phyloP scores from a whole-genome alignment of 441 rosid species.

The Syzygium syzygioides region DNA sequence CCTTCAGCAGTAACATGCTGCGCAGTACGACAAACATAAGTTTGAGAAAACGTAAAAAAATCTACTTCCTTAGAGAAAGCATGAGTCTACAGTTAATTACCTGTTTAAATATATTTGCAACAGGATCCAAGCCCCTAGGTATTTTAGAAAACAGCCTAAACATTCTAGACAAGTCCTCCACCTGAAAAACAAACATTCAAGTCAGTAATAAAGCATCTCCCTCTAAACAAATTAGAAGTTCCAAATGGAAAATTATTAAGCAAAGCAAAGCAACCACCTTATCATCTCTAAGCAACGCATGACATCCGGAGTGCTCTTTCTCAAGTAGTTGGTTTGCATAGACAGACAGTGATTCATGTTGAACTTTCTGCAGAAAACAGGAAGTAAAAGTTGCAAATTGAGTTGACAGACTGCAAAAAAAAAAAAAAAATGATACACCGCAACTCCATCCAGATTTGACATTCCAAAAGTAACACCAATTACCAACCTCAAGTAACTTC shows the following conservation, averaged over 20 bases:
- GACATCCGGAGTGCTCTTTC: conserved; percentile 96
- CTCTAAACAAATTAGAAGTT: background rate
- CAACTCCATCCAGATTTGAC: background rate
- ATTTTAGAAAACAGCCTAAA: conserved; percentile 81
- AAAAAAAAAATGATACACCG: background rate
- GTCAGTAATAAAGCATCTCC: background rate
- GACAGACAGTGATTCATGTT: conserved; percentile 63
- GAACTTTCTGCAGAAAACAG: conserved; percentile 63
- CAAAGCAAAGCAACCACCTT: conserved; percentile 38
- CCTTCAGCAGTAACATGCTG: conserved; percentile 96
- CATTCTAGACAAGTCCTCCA: conserved; percentile 94
- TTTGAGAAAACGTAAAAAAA: background rate
- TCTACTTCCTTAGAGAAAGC: background rate
- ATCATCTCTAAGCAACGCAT: conserved; percentile 77
- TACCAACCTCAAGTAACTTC: conserved; percentile 79
- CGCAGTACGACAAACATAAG: background rate
- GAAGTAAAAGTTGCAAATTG: background rate
- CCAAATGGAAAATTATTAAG: background rate
- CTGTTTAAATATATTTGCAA: conserved; percentile 80
- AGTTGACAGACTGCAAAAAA: background rate
- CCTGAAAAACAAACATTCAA: conserved; percentile 25
- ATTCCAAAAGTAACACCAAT: background rate
- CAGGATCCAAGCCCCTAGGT: conserved; percentile 68
- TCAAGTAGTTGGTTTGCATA: conserved; percentile 64
- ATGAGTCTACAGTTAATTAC: conserved; percentile 22